Evolutionary conservation across 1,284 basidiomycete species (phyloP).

Genomic region (Xanthoconium separans): DNA sequence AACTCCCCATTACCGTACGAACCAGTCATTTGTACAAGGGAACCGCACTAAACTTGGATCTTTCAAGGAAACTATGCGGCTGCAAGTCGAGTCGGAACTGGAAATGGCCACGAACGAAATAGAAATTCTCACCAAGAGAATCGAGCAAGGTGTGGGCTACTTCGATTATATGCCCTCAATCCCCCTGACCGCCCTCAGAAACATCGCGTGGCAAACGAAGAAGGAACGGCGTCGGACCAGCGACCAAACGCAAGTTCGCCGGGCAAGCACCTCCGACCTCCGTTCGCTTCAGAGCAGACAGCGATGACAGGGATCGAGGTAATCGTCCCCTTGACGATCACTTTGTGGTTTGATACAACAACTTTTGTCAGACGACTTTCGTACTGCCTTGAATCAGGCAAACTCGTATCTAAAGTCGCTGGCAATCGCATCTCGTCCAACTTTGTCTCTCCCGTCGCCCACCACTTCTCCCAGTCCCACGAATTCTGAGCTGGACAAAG

Average conservation of each 20-base stretch:
- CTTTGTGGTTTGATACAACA: not conserved
- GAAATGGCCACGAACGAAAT: constrained; percentile 72
- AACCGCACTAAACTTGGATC: constrained; percentile 12
- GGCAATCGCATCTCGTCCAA: constrained; percentile 44
- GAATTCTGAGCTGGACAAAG: constrained; percentile 51
- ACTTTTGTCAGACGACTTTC: constrained; percentile 59
- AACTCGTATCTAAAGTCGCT: constrained; percentile 55
- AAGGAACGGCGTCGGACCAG: constrained; percentile 31
- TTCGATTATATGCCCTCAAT: not conserved
- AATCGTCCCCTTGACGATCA: not conserved
- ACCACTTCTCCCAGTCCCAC: constrained; percentile 33
- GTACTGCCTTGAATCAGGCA: constrained; percentile 64
- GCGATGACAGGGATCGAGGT: constrained; percentile 39
- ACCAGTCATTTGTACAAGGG: not conserved
- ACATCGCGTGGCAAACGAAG: constrained; percentile 41
- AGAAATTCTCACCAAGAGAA: constrained; percentile 57
- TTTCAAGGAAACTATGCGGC: constrained; percentile 59
- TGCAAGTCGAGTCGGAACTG: constrained; percentile 76
- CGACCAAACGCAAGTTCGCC: constrained; percentile 40
- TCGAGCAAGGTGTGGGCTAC: constrained; percentile 54
- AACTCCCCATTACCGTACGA: constrained; percentile 61
- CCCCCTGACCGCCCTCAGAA: constrained; percentile 28
- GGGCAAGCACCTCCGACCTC: constrained; percentile 33
- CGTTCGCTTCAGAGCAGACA: constrained; percentile 33
- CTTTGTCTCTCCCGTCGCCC: constrained; percentile 44